Evolutionary conservation across 2,329 filamentous ascomycete species (phyloP).

Genomic region (Cladosporium sphaerospermum): DNA sequence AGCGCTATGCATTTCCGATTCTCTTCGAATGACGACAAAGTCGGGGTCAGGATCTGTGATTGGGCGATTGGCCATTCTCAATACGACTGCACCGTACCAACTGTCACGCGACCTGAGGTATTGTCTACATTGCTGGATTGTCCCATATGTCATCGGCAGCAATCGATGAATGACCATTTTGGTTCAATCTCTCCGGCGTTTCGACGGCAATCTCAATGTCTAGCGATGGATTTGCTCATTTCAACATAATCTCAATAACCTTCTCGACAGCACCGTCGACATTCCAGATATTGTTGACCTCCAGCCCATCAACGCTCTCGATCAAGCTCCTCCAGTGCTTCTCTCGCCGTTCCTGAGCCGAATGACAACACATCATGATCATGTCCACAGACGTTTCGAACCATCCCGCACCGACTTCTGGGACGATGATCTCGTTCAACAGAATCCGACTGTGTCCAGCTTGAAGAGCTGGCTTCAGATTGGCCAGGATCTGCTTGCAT

Average conservation of each 20-base stretch:
- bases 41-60: too few relatives aligned
- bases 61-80: too few relatives aligned
- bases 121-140: too few relatives aligned
- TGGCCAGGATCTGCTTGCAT: slow-evolving; percentile 15
- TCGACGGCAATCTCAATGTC: not conserved
- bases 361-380: slow-evolving; percentile 15
- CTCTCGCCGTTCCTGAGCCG: slow-evolving; percentile 10
- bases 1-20: too few relatives aligned
- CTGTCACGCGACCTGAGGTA: too few relatives aligned
- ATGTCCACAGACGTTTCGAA: slow-evolving; percentile 15
- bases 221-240: not conserved
- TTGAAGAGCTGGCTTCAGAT: slow-evolving; percentile 13
- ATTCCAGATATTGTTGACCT: not conserved
- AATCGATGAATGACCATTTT: not conserved
- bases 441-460: slow-evolving; percentile 18
- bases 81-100: too few relatives aligned
- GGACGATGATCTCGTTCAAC: slow-evolving; percentile 21
- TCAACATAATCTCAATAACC: not conserved
- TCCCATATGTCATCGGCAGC: not conserved
- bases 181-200: not conserved
- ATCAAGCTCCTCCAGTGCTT: not conserved
- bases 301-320: not conserved
- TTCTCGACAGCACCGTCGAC: slow-evolving; percentile 8
- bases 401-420: slow-evolving; percentile 13
- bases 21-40: too few relatives aligned